phyloP scores from a whole-genome alignment of 2,329 filamentous ascomycete genomes.

The Plenodomus tracheiphilus region DNA sequence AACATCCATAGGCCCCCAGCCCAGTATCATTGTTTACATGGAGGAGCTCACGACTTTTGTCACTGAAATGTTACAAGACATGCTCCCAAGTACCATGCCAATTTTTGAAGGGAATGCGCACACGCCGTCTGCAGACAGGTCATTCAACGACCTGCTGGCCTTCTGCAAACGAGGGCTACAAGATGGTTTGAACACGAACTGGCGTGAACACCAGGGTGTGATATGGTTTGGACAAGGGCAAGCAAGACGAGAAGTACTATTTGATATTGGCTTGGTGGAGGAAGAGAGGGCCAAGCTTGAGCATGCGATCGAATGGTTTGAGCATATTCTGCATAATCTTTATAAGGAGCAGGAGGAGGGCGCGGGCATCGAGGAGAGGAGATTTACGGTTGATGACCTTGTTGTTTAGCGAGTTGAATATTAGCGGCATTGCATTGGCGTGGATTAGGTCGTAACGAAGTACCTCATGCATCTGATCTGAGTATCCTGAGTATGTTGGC shows the following conservation, averaged over 20 bases:
- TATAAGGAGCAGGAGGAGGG: conserved; percentile 2
- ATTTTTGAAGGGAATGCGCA: conserved; percentile 18
- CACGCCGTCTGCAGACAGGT: not conserved
- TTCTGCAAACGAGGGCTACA: conserved; percentile 49
- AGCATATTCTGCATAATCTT: not conserved
- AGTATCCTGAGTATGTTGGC: too few species aligned
- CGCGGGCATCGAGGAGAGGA: not conserved
- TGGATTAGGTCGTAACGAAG: conserved; percentile 1
- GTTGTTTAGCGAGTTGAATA: conserved; percentile 15
- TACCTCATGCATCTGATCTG: too few species aligned
- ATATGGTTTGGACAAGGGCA: conserved; percentile 55
- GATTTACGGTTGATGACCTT: conserved; percentile 7
- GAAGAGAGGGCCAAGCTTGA: conserved; percentile 32
- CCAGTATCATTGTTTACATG: conserved; percentile 44
- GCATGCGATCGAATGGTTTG: conserved; percentile 23
- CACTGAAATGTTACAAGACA: conserved; percentile 24
- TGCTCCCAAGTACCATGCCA: conserved; percentile 17
- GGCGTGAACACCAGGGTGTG: conserved; percentile 41
- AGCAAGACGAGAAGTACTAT: conserved; percentile 49
- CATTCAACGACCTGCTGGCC: conserved; percentile 17
- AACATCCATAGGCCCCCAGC: conserved; percentile 13
- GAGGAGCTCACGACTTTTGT: conserved; percentile 45
- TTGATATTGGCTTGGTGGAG: conserved; percentile 39
- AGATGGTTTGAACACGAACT: conserved; percentile 50
- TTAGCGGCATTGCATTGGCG: conserved; percentile 26